These are phyloP conservation scores for Tuber microsphaerosporum DNA, from an alignment of 495 filamentous ascomycete genomes.

Conservation along the genomic window DNA sequence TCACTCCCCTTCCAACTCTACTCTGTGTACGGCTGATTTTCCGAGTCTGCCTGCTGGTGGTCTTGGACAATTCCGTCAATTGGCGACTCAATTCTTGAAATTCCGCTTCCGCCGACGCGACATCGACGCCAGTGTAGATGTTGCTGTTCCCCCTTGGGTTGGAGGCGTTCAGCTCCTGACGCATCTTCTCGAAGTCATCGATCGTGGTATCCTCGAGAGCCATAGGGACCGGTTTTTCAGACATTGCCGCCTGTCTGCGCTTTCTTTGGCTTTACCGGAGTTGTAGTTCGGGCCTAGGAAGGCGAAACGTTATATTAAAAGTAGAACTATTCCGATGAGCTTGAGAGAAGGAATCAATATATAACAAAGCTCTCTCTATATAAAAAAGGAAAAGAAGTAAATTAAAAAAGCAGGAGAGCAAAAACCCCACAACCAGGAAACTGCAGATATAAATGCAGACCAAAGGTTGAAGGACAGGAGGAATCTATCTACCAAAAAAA, in stretches of 20 bases:
- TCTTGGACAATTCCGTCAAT: conserved; percentile 59
- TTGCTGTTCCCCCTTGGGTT: conserved; percentile 37
- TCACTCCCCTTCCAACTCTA: conserved; percentile 40
- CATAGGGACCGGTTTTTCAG: neutral
- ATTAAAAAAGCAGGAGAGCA: neutral
- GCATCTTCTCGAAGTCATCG: conserved; percentile 44
- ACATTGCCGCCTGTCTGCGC: neutral
- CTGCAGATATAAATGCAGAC: neutral
- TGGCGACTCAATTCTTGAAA: conserved; percentile 69
- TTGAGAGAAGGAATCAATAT: neutral
- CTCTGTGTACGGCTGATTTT: conserved; percentile 45
- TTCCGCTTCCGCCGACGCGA: conserved; percentile 65
- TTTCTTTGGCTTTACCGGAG: neutral
- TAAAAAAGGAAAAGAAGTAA: neutral
- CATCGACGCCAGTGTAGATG: conserved; percentile 53
- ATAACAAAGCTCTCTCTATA: neutral
- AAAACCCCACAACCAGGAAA: neutral
- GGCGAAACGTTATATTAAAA: neutral
- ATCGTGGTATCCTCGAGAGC: conserved; percentile 44
- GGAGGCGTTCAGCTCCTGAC: conserved; percentile 42
- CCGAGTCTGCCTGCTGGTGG: conserved; percentile 45
- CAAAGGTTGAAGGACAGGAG: neutral
- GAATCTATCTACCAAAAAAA: neutral
- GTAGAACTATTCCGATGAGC: neutral
- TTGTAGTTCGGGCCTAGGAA: neutral